Base-by-base conservation (phyloP, 202 grass and related monocot species). In the Carex sylvatica region DNA sequence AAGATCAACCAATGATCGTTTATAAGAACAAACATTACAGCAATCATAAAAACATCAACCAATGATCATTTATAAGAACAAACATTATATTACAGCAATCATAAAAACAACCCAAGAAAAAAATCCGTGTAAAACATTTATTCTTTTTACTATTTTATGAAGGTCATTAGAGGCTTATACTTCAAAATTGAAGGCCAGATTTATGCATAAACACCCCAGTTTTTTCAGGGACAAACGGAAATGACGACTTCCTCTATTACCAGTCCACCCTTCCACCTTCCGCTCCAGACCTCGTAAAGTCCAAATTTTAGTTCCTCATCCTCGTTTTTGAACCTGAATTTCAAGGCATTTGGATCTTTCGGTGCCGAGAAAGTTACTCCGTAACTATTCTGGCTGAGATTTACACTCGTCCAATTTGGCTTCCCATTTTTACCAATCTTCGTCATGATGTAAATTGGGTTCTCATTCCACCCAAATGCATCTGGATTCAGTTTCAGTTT, bases 271-370 rank as follows among this genome's bases (percentile, higher is more conserved):
- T 85, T 85, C 84, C 84, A 85, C 49, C 64, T 47, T 35, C 84
- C 75, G 6, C 72, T 70, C 84, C 84, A 85, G 6, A 85, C 63
- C 74, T 85, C 84, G 44, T 69, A 85, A 42, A 85, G 63, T 24
- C 75, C 84, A 24, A 71, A 85, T 6, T 9, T 60, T n/a, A 85
- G 12, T 19, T 85, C 54, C 9, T 33, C 46, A 3, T 59, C 7
- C 30, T 0, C 26, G 47, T 19, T 55, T 9, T 13, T 1, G 11
- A 58, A 20, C 0, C 30, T 77, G 74, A 77, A 77, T 9, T 77
- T 77, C 22, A 77, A 36, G 53, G 53, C 13, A 20, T 59, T 38
- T 36, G 59, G 11, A 33, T 8, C 13, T 13, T 31, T 38, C 3
- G 52, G 74, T 36, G 28, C 74, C 7, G 11, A 0, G 53, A 77